Conservation (phyloP, 1,284 basidiomycete species). For the Mrakiaceae sp. region DNA sequence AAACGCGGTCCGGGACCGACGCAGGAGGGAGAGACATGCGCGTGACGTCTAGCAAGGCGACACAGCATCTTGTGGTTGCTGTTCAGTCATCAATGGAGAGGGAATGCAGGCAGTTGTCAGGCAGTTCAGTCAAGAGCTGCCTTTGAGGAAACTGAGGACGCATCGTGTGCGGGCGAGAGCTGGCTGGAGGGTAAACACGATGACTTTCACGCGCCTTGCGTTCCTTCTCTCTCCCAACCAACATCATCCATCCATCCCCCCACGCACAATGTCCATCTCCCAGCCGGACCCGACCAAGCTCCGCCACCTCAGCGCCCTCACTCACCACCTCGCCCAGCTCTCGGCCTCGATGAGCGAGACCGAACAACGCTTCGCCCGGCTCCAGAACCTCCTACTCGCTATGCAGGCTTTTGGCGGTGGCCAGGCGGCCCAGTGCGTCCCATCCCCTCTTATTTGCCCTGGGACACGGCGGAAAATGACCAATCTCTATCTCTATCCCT, state of each 20-base stretch:
- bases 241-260: neutral
- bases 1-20: no score
- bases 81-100: no score
- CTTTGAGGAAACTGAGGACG: no score
- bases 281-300: neutral
- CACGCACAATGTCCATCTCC: neutral
- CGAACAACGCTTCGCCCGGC: constrained; percentile 2
- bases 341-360: constrained; percentile 6
- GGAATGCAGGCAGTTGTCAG: no score
- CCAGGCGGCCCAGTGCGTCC: constrained; percentile 13
- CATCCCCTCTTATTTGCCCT: no score
- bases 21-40: no score
- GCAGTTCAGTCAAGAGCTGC: no score
- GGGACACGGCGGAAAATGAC: no score
- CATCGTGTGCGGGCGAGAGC: no score
- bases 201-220: neutral
- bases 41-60: no score
- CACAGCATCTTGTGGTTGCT: no score
- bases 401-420: constrained; percentile 14
- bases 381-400: constrained; percentile 7
- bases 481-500: neutral
- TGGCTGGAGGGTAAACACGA: neutral
- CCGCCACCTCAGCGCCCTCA: constrained; percentile 14
- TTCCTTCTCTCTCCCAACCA: no score
- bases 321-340: constrained; percentile 7